Evolutionary conservation across 2,329 filamentous ascomycete species (phyloP), one percentile per base, ranked within the genome.

Genomic region (Massarina eburnea): DNA sequence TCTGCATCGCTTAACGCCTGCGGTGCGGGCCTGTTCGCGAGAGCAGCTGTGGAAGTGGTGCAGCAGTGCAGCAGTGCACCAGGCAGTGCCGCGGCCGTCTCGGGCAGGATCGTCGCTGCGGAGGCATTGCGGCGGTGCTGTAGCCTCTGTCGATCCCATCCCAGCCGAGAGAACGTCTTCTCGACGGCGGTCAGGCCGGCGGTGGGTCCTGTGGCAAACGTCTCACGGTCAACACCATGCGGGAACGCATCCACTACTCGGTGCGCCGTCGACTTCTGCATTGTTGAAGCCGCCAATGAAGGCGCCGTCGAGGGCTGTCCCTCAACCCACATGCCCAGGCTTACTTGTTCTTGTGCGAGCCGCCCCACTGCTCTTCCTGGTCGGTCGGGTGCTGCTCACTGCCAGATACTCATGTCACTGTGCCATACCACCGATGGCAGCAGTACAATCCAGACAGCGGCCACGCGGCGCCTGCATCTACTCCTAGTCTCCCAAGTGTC

Each of bases 391-490:
- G 30, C 41, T 54, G 49, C 39, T 52, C 49, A 32, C 24, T 55
- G 41, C 49, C 53, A 39, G 42, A 34, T 39, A 22, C 20, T 6
- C 39, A 29, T 35, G 34, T 34, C 10, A 24, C 39, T 45, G 44
- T 46, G 49, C 48, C 53, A 53, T 52, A 50, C 54, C 51, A 52
- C 46, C 41, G 45, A 49, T 39, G 48, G 53, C 42, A 35, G 43
- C 41, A n/a, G n/a, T n/a, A n/a, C n/a, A n/a, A 40, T 44, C 49
- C 51, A 55, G 39, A 54, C 41, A 33, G 41, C 45, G 53, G 55
- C 57, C 56, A 61, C 59, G 60, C 61, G 55, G 60, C 61, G 53
- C 46, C 49, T 52, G 55, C 51, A 57, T 43, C 52, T 54, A 32
- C 46, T 53, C 53, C 49, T 47, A 36, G 41, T 43, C 36, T 17